phyloP scores from a whole-genome alignment of 1,284 basidiomycete genomes.

The Ceratobasidium theobromae region DNA sequence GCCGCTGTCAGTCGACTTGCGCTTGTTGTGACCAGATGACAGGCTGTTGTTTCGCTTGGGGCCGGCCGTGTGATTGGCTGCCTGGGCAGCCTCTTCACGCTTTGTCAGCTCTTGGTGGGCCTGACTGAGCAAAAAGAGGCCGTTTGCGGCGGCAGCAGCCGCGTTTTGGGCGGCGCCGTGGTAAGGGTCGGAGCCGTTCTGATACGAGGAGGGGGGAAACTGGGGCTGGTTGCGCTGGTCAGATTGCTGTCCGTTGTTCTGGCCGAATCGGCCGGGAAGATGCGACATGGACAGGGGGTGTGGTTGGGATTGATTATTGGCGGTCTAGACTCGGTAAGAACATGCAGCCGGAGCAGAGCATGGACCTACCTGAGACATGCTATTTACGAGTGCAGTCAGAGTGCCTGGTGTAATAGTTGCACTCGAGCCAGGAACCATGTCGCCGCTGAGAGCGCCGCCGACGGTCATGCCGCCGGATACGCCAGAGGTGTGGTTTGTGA shows the following conservation, averaged over 20 bases:
- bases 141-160: constrained; percentile 70
- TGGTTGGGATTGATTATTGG: constrained; percentile 38
- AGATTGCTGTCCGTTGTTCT: constrained; percentile 39
- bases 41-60: constrained; percentile 42
- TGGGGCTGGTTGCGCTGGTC: constrained; percentile 29
- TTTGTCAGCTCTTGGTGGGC: constrained; percentile 96
- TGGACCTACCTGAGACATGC: constrained; percentile 37
- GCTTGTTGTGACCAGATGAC: constrained; percentile 40
- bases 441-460: constrained; percentile 56
- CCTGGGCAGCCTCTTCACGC: constrained; percentile 63
- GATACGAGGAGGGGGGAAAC: constrained; percentile 26
- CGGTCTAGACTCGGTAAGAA: constrained; percentile 32
- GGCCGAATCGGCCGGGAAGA: constrained; percentile 29
- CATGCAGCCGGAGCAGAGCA: constrained; percentile 17
- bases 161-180: constrained; percentile 35
- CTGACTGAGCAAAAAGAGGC: constrained; percentile 89
- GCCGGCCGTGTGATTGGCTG: constrained; percentile 48
- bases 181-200: constrained; percentile 26
- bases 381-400: constrained; percentile 65
- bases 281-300: constrained; percentile 36
- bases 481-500: constrained; percentile 62
- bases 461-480: constrained; percentile 41
- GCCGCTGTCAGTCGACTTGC: constrained; percentile 30
- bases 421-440: constrained; percentile 56
- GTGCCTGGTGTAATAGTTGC: constrained; percentile 91